These are phyloP conservation scores for Phyllachora maydis DNA, from an alignment of 2,329 filamentous ascomycete species.

Conservation along the genomic window DNA sequence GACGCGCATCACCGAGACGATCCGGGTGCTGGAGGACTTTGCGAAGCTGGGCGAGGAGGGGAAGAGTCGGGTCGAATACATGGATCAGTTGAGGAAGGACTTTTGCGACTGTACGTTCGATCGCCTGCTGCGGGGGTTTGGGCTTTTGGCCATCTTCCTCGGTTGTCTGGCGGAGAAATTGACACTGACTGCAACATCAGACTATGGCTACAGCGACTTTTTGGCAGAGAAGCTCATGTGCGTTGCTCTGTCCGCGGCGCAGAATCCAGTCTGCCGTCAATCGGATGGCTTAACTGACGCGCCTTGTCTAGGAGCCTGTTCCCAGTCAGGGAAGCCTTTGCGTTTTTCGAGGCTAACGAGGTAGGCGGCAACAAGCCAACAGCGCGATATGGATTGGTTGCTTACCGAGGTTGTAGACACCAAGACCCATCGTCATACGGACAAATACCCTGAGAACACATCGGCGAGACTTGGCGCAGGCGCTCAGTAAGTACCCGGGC, in stretches of 20 bases:
- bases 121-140: too few relatives aligned
- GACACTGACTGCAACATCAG: slow-evolving; percentile 2
- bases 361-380: too few relatives aligned
- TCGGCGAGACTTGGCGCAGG: slow-evolving; percentile 65
- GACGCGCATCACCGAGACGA: slow-evolving; percentile 77
- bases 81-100: slow-evolving; percentile 67
- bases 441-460: slow-evolving; percentile 81
- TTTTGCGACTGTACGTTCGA: slow-evolving; percentile 87
- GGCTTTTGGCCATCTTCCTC: too few relatives aligned
- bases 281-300: too few relatives aligned
- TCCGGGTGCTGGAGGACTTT: slow-evolving; percentile 81
- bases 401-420: too few relatives aligned
- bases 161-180: too few relatives aligned
- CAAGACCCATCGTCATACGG: slow-evolving; percentile 82
- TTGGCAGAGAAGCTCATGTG: slow-evolving; percentile 95
- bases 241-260: too few relatives aligned
- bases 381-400: too few relatives aligned
- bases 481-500: too few relatives aligned
- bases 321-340: slow-evolving; percentile 80
- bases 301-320: too few relatives aligned
- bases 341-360: slow-evolving; percentile 98
- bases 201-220: slow-evolving; percentile 90
- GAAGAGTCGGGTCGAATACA: slow-evolving; percentile 75
- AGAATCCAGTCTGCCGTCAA: too few relatives aligned
- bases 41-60: slow-evolving; percentile 60